Evolutionary conservation across 23 red algal genomes (phyloP), one percentile per base, ranked within the genome.

Genomic region (Pyropia haitanensis): DNA sequence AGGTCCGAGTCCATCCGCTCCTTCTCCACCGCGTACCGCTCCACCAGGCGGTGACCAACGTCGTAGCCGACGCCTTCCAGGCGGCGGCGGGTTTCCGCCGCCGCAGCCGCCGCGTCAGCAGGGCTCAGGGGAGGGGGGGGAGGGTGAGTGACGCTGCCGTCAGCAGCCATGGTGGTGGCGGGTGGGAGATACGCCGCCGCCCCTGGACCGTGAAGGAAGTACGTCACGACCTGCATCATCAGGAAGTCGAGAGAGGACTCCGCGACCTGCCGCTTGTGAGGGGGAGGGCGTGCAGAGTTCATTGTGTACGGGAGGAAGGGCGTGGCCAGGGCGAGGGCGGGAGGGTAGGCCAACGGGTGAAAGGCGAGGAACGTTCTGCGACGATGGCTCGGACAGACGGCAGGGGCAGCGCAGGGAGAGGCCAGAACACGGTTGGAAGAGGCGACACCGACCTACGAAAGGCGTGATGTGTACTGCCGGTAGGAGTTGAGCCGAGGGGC

Each of bases 41-140:
- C 78, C 17, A 76, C 81, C 26, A 93, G 80, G 10, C 88, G 73
- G 18, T 66, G 65, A 20, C 88, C 88, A 19, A 93, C 88, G 27
- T 83, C 61, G 49, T 71, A 75, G 31, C 88, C 88, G 16, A 84
- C 46, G 23, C 60, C 77, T 50, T 93, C 80, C 56, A 93, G 51
- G 46, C 80, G 88, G 16, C 49, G 27, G 13, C 79, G 62, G 60
- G 64, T 73, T 5, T 72, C 67, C 13, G 68, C 64, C 18, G 63
- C 53, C 49, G 22, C 72, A 22, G 49, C 27, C 23, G 49, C 28
- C 32, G 65, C 68, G 15, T 52, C 62, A 22, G 63, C 44, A 24
- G 64, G 33, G 24, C 46, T 14, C 18, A 23, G 29, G 32, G 22
- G 46, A 17, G 62, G 18, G 31, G 32, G 49, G n/a, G 29, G 2